Evolutionary conservation across 139 green algal species (phyloP).

Genomic region (Picochlorum costavermella): DNA sequence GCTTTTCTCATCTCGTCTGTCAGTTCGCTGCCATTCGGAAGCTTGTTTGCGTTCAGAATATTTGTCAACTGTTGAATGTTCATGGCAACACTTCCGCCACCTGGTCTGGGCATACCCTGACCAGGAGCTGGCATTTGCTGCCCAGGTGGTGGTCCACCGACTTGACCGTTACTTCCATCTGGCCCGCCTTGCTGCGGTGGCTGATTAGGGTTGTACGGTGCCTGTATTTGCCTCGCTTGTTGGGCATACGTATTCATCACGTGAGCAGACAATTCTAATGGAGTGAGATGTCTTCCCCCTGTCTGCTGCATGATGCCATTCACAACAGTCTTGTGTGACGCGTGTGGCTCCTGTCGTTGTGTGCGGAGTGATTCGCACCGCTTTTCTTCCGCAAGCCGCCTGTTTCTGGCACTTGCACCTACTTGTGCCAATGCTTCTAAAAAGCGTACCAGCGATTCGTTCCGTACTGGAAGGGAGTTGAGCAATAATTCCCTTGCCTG

Average conservation of each 20-base stretch:
- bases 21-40: slow-evolving; percentile 26
- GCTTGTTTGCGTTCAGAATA: slow-evolving; percentile 22
- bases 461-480: slow-evolving; percentile 27
- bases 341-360: slow-evolving; percentile 22
- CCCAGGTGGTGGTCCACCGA: background rate
- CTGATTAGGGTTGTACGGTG: background rate
- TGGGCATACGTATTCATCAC: slow-evolving; percentile 13
- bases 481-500: slow-evolving; percentile 35
- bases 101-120: background rate
- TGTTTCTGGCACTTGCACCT: slow-evolving; percentile 20
- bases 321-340: slow-evolving; percentile 17
- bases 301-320: slow-evolving; percentile 26
- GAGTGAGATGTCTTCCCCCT: slow-evolving; percentile 11
- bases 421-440: slow-evolving; percentile 28
- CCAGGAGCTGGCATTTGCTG: background rate
- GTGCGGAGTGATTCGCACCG: slow-evolving; percentile 12
- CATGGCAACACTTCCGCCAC: slow-evolving; percentile 3
- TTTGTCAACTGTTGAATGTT: slow-evolving; percentile 27
- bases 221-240: slow-evolving; percentile 8
- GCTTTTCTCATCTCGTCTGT: slow-evolving; percentile 15
- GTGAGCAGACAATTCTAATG: slow-evolving; percentile 13
- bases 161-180: background rate
- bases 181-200: slow-evolving; percentile 13
- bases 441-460: slow-evolving; percentile 25
- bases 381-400: slow-evolving; percentile 18